Base-by-base conservation (phyloP, 1,284 basidiomycete genomes). In the Naganishia liquefaciens region DNA sequence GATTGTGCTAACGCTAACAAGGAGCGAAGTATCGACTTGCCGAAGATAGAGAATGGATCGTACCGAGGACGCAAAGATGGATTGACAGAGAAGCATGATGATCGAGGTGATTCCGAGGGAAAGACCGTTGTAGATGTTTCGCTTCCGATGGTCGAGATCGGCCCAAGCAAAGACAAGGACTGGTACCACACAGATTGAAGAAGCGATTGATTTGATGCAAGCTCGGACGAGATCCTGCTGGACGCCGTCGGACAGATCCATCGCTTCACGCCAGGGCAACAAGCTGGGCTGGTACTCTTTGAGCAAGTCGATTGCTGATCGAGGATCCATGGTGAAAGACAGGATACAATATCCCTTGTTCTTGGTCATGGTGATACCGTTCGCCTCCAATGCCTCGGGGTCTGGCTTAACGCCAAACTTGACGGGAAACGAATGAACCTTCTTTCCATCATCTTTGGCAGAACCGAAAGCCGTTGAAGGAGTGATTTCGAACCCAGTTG, bases 41-140 rank as follows among this genome's bases (percentile, higher is more conserved):
- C 51, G 28, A 37, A 53, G 39, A 40, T 53, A 53, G 28, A 53
- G 30, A 23, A 53, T 33, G 19, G 51, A 53, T 27, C 39, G 28
- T 33, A 53, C 39, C 27, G 51, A 53, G 28, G 30, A 33, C 28
- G 39, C n/a, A 33, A 33, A 53, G 51, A 53, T 53, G 30, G 51
- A 53, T n/a, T 33, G 23, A 37, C 30, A 21, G 28, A 53, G 17
- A 37, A 53, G 51, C 30, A 53, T 40, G 51, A 53, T 53, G 51
- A 53, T 53, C 39, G 51, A 53, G 51, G 30, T 40, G 51, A 40
- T 21, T 40, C 30, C 51, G 17, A 53, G 39, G 51, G 51, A 33
- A 40, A 53, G 28, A 37, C 51, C 51, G 51, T 53, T 33, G 28
- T 40, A 40, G 51, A 53, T 53, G 19, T 53, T 49, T 49, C 46